phyloP scores from a whole-genome alignment of 108 stramenopile species.

The Nitzschia sp. region DNA sequence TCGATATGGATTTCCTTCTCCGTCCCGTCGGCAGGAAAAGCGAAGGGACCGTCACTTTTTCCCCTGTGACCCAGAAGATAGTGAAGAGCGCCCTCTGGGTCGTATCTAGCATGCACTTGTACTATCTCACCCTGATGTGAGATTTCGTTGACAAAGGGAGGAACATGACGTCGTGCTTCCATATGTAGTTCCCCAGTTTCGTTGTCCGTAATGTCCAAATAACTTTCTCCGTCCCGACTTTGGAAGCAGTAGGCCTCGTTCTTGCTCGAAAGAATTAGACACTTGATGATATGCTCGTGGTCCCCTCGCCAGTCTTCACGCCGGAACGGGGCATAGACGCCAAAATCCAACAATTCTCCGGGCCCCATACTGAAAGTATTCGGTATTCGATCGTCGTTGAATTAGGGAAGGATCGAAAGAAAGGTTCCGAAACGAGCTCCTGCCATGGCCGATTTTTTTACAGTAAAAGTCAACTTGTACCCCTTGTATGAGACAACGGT shows the following conservation, averaged over 20 bases:
- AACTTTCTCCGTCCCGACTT: neutral
- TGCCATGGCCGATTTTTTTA: conserved; percentile 36
- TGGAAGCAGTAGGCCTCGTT: conserved; percentile 32
- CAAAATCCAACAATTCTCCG: conserved; percentile 67
- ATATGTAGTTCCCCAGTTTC: conserved; percentile 49
- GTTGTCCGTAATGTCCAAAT: conserved; percentile 69
- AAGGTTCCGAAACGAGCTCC: conserved; percentile 46
- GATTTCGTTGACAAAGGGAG: conserved; percentile 64
- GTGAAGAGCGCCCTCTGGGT: conserved; percentile 31
- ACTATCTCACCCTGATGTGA: conserved; percentile 32
- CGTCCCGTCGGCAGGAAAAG: conserved; percentile 28
- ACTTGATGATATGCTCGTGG: conserved; percentile 48
- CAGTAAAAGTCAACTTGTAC: conserved; percentile 14
- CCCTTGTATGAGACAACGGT: neutral
- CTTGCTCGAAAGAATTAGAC: conserved; percentile 43
- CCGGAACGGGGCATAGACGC: conserved; percentile 59
- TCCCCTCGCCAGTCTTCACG: conserved; percentile 38
- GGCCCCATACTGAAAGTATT: conserved; percentile 28
- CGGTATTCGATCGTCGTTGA: neutral
- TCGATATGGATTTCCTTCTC: conserved; percentile 52
- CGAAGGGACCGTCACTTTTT: neutral
- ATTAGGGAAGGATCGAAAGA: conserved; percentile 2
- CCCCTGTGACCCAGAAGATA: conserved; percentile 19
- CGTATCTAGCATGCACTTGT: conserved; percentile 20
- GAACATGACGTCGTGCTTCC: conserved; percentile 43